Percentiles rank a stretch among this genome's conserved stretches.
Evolutionary conservation across 2,329 filamentous ascomycete genomes (phyloP).

Genomic region (Penicillium verrucosum): DNA sequence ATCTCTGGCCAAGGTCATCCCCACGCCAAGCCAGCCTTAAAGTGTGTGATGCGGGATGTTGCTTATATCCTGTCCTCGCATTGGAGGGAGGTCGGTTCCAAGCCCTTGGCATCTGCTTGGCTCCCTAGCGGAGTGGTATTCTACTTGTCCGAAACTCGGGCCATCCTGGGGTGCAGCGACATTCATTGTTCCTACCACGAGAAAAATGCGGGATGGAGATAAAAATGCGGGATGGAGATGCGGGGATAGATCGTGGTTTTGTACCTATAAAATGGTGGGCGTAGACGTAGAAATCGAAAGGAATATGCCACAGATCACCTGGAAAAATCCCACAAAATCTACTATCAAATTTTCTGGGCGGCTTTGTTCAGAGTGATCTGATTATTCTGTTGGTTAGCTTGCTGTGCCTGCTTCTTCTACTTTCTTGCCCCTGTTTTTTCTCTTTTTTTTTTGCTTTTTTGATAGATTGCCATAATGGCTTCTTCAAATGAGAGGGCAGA

Average conservation of each 20-base stretch:
- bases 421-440: background rate
- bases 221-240: background rate
- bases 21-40: slow-evolving; percentile 15
- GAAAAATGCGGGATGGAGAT: slow-evolving; percentile 10
- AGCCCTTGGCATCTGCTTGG: slow-evolving; percentile 27
- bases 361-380: background rate
- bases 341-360: background rate
- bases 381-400: background rate
- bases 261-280: slow-evolving; percentile 13
- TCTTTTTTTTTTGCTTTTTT: background rate
- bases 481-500: slow-evolving; percentile 55
- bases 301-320: background rate
- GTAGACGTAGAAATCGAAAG: background rate
- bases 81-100: slow-evolving; percentile 17
- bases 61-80: slow-evolving; percentile 7
- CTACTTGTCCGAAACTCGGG: slow-evolving; percentile 11
- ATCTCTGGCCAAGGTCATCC: slow-evolving; percentile 7
- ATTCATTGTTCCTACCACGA: slow-evolving; percentile 6
- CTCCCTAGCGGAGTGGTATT: slow-evolving; percentile 14
- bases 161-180: slow-evolving; percentile 5
- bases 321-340: background rate
- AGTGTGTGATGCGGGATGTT: slow-evolving; percentile 5
- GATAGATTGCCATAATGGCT: slow-evolving; percentile 1
- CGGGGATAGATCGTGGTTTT: slow-evolving; percentile 2
- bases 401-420: background rate